Conservation (phyloP, 768 basidiomycete genomes). For the Hypholoma fasciculare region DNA sequence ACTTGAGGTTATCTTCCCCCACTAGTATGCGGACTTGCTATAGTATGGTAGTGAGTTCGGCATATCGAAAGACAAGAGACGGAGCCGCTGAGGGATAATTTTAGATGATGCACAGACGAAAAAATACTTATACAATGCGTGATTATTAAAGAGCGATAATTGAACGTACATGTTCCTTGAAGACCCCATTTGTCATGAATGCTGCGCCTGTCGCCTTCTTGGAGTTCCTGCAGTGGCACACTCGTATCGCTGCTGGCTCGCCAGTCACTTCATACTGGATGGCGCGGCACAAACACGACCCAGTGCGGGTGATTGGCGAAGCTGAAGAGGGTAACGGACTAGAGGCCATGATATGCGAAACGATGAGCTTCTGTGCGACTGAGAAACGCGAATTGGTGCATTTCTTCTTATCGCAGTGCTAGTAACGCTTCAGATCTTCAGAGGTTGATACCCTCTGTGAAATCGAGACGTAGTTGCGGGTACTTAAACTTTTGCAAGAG, state of each 20-base stretch:
- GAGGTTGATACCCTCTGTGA: too few species aligned
- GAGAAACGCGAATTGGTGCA: too few species aligned
- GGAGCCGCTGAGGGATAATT: too few species aligned
- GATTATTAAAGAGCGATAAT: neutral
- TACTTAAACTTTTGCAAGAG: too few species aligned
- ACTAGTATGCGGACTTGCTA: conserved; percentile 27
- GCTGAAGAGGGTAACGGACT: neutral
- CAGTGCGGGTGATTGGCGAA: conserved; percentile 17
- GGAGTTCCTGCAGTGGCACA: conserved; percentile 45
- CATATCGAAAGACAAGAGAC: too few species aligned
- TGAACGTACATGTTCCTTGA: conserved; percentile 30
- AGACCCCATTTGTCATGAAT: conserved; percentile 39
- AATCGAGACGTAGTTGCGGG: too few species aligned
- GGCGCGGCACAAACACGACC: conserved; percentile 38
- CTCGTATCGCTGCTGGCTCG: conserved; percentile 34
- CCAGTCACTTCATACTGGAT: conserved; percentile 35
- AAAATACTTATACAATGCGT: neutral
- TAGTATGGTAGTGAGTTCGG: neutral
- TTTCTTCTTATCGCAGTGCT: too few species aligned
- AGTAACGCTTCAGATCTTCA: too few species aligned
- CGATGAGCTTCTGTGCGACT: too few species aligned
- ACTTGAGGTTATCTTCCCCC: conserved; percentile 27
- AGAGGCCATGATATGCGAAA: too few species aligned
- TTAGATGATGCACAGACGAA: too few species aligned
- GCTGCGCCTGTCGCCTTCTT: conserved; percentile 41